phyloP scores from a whole-genome alignment of 2,329 filamentous ascomycete species.

The Aspergillus chevalieri region DNA sequence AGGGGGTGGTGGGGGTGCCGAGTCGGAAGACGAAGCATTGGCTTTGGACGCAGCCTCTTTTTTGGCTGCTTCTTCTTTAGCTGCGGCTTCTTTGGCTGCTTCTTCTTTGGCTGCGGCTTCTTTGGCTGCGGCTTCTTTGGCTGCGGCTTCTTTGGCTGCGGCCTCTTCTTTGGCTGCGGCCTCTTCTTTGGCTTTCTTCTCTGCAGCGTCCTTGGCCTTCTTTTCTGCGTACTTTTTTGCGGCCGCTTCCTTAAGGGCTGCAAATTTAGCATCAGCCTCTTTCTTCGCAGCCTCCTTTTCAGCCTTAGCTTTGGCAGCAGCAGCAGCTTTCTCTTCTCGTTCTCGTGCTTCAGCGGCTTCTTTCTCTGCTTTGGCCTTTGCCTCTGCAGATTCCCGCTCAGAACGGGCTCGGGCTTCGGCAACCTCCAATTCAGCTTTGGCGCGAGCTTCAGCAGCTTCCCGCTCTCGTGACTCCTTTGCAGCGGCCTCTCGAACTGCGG shows the following conservation, averaged over 20 bases:
- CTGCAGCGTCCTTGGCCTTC: slow-evolving; percentile 29
- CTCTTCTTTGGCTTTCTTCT: slow-evolving; percentile 12
- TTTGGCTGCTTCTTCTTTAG: slow-evolving; percentile 33
- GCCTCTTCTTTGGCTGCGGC: slow-evolving; percentile 12
- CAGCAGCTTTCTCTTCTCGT: slow-evolving; percentile 25
- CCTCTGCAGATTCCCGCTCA: slow-evolving; percentile 7
- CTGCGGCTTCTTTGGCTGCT: slow-evolving; percentile 12
- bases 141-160: slow-evolving; percentile 10
- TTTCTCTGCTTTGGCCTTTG: slow-evolving; percentile 25
- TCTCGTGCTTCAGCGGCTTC: slow-evolving; percentile 31
- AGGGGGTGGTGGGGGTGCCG: slow-evolving; percentile 18
- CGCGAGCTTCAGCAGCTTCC: slow-evolving; percentile 21
- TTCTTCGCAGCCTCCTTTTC: slow-evolving; percentile 33
- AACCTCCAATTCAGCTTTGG: slow-evolving; percentile 11
- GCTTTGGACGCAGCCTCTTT: slow-evolving; percentile 22
- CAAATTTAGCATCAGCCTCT: slow-evolving; percentile 34
- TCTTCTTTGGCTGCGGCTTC: too few species aligned
- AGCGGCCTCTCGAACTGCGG: slow-evolving; percentile 22
- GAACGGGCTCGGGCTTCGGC: slow-evolving; percentile 13
- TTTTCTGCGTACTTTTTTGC: slow-evolving; percentile 34
- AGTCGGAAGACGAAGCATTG: slow-evolving; percentile 8
- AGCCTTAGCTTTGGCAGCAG: slow-evolving; percentile 29
- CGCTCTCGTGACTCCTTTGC: slow-evolving; percentile 15
- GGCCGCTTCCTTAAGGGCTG: slow-evolving; percentile 34
- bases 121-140: slow-evolving; percentile 18